These are phyloP conservation scores for Eremochloa ophiuroides DNA, from an alignment of 176 grass and related monocot species.

Conservation along the genomic window DNA sequence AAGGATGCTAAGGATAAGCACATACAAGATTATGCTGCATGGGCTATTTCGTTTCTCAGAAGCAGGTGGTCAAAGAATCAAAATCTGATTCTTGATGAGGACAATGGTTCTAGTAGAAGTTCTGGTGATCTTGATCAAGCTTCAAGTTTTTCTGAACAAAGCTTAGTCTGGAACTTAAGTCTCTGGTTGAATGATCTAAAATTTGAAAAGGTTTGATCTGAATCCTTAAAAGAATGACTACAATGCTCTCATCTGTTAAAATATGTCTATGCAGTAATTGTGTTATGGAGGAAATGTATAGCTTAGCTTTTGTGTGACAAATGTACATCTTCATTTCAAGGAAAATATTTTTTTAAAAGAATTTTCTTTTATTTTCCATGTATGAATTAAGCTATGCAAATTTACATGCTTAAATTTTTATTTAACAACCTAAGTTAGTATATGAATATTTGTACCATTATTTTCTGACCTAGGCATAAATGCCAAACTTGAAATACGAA, in stretches of 20 bases:
- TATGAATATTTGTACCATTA: background rate
- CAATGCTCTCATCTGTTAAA: background rate
- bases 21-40: slow-evolving; percentile 69
- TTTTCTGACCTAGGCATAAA: background rate
- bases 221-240: slow-evolving; percentile 24
- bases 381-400: background rate
- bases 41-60: slow-evolving; percentile 93
- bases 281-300: background rate
- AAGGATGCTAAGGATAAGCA: slow-evolving; percentile 71
- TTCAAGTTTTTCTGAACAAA: slow-evolving; percentile 62
- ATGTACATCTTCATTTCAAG: background rate
- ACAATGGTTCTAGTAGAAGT: slow-evolving; percentile 48
- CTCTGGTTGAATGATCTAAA: slow-evolving; percentile 70
- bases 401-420: background rate
- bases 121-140: slow-evolving; percentile 29
- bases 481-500: background rate
- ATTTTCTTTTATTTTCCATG: background rate
- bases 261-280: background rate
- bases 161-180: slow-evolving; percentile 81
- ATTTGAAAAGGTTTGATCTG: slow-evolving; percentile 59
- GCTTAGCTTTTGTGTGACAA: background rate
- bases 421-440: slow-evolving; percentile 3
- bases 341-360: background rate
- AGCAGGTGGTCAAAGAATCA: slow-evolving; percentile 47
- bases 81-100: slow-evolving; percentile 35